Evolutionary conservation across 2,329 filamentous ascomycete species (phyloP).

Genomic region (Claviceps sp.): DNA sequence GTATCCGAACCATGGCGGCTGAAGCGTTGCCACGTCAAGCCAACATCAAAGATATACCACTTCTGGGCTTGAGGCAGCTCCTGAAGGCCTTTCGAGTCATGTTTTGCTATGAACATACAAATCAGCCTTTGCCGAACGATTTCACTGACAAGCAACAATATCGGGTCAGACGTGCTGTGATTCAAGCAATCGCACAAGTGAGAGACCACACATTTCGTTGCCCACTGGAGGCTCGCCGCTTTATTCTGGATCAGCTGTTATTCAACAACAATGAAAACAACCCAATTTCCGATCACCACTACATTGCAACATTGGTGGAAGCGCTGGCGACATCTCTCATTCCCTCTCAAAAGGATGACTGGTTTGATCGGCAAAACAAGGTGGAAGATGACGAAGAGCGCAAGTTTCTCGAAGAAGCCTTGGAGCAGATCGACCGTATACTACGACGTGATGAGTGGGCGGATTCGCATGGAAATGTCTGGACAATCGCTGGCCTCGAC

Average conservation of each 20-base stretch:
- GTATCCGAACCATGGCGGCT: constrained; percentile 77
- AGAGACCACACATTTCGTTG: constrained; percentile 62
- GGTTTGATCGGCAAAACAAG: constrained; percentile 30
- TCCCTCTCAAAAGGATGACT: constrained; percentile 31
- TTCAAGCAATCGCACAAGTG: constrained; percentile 65
- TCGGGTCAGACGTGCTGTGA: constrained; percentile 70
- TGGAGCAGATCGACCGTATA: constrained; percentile 53
- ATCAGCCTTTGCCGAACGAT: constrained; percentile 77
- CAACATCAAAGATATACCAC: constrained; percentile 48
- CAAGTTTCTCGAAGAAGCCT: constrained; percentile 36
- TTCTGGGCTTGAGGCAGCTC: constrained; percentile 73
- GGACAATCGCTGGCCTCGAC: constrained; percentile 48
- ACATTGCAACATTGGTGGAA: constrained; percentile 66
- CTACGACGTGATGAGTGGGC: constrained; percentile 57
- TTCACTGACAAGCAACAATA: constrained; percentile 81
- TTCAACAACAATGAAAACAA: constrained; percentile 95
- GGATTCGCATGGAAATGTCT: constrained; percentile 53
- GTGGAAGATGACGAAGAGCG: constrained; percentile 31
- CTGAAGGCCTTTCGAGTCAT: constrained; percentile 76
- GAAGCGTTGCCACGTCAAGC: constrained; percentile 66
- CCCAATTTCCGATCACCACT: constrained; percentile 75
- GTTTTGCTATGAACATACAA: constrained; percentile 68
- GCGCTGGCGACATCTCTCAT: constrained; percentile 46
- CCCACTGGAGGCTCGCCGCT: constrained; percentile 64
- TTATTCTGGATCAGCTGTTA: constrained; percentile 77